phyloP scores from a whole-genome alignment of 345 rosid genomes.

The Schrenkiella parvula region DNA sequence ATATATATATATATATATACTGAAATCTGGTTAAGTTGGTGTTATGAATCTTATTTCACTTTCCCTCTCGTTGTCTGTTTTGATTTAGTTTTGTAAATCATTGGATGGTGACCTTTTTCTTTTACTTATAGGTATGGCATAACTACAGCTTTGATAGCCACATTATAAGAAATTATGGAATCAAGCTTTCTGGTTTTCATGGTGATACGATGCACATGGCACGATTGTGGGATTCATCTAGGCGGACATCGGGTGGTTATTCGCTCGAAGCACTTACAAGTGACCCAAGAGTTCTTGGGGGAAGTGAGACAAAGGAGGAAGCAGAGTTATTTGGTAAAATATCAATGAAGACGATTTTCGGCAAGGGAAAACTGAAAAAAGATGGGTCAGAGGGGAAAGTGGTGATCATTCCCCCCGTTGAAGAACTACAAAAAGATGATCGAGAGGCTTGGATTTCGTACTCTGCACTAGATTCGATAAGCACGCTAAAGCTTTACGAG shows the following conservation, averaged over 20 bases:
- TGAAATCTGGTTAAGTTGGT: neutral
- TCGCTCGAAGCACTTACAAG: conserved; percentile 94
- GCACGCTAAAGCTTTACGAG: conserved; percentile 81
- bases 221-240: conserved; percentile 87
- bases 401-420: conserved; percentile 65
- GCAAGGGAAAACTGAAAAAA: conserved; percentile 73
- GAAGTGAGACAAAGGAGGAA: conserved; percentile 36
- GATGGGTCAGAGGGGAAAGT: conserved; percentile 93
- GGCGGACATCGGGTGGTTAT: conserved; percentile 75
- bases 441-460: conserved; percentile 79
- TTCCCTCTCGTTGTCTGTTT: conserved; percentile 2
- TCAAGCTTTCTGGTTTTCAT: conserved; percentile 81
- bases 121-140: conserved; percentile 84
- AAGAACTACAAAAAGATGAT: conserved; percentile 78
- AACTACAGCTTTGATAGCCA: conserved; percentile 96
- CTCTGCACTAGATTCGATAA: conserved; percentile 90
- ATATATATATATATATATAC: too few species aligned
- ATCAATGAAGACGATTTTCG: conserved; percentile 87
- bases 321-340: conserved; percentile 72
- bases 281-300: conserved; percentile 55
- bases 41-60: neutral
- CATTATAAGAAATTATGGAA: conserved; percentile 69
- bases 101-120: neutral
- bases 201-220: conserved; percentile 99
- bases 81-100: neutral